These are phyloP conservation scores for Arthrinium puccinioides DNA, from an alignment of 2,329 filamentous ascomycete species.

Conservation along the genomic window DNA sequence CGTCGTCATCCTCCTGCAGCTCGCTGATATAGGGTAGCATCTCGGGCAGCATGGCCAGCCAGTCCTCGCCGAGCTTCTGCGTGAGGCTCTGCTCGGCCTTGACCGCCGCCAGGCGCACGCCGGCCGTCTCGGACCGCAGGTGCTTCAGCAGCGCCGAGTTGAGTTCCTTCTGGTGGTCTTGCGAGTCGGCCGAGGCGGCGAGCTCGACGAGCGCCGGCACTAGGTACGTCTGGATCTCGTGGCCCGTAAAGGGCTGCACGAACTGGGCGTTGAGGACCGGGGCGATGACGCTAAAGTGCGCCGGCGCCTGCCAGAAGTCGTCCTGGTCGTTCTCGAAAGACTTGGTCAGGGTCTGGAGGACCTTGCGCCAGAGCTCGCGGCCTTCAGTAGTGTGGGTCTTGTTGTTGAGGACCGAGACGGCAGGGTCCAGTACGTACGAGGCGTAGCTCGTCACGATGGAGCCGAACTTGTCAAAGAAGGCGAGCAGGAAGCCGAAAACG, in stretches of 20 bases:
- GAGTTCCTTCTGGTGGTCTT: slow-evolving; percentile 85
- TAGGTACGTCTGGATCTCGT: slow-evolving; percentile 43
- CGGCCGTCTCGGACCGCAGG: slow-evolving; percentile 64
- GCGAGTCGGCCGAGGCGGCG: slow-evolving; percentile 71
- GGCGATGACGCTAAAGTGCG: slow-evolving; percentile 72
- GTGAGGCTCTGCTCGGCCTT: slow-evolving; percentile 76
- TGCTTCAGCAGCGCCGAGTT: slow-evolving; percentile 72
- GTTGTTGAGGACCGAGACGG: slow-evolving; percentile 54
- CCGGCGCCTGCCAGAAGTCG: slow-evolving; percentile 90
- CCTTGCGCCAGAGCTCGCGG: slow-evolving; percentile 57
- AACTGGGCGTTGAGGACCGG: slow-evolving; percentile 64
- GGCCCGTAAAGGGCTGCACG: slow-evolving; percentile 33
- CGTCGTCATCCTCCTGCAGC: slow-evolving; percentile 92
- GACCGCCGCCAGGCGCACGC: slow-evolving; percentile 74
- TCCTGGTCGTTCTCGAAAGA: slow-evolving; percentile 88
- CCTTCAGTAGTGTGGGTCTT: slow-evolving; percentile 38
- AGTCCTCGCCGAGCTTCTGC: slow-evolving; percentile 77
- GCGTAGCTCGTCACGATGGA: slow-evolving; percentile 92
- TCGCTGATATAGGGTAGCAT: slow-evolving; percentile 97
- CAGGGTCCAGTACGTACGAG: slow-evolving; percentile 73
- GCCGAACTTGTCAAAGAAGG: slow-evolving; percentile 81
- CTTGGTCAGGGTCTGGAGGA: slow-evolving; percentile 64
- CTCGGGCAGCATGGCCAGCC: slow-evolving; percentile 84
- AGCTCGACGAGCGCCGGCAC: slow-evolving; percentile 74
- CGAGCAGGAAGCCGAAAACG: slow-evolving; percentile 71